These are phyloP conservation scores for Pezicula neosporulosa DNA, from an alignment of 2,329 filamentous ascomycete species.

Conservation along the genomic window DNA sequence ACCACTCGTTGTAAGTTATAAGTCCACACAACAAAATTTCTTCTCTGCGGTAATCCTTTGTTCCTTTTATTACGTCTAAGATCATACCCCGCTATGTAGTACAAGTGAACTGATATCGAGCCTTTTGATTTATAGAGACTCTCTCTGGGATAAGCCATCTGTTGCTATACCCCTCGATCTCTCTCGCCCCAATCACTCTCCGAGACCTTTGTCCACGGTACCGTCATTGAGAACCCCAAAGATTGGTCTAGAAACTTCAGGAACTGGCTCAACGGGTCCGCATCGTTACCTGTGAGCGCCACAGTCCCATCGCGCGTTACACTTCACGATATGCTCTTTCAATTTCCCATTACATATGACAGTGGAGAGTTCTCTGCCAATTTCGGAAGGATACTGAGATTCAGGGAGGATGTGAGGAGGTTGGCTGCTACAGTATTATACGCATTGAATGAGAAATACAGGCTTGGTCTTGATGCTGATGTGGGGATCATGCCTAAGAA, in stretches of 20 bases:
- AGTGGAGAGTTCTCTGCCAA: constrained; percentile 21
- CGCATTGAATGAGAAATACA: constrained; percentile 11
- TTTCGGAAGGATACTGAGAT: constrained; percentile 34
- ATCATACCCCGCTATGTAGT: no score
- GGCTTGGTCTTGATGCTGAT: neutral
- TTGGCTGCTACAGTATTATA: constrained; percentile 28
- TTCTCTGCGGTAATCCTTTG: no score
- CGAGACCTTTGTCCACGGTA: neutral
- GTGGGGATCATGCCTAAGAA: neutral
- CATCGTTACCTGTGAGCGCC: neutral
- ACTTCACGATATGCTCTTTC: constrained; percentile 2
- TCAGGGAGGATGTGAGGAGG: constrained; percentile 1
- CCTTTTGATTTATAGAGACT: constrained; percentile 9
- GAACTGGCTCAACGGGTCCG: neutral
- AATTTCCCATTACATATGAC: constrained; percentile 29
- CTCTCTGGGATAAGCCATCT: constrained; percentile 29
- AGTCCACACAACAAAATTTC: no score
- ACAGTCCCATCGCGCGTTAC: neutral
- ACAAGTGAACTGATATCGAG: no score
- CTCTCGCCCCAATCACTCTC: neutral
- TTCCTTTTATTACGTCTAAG: no score
- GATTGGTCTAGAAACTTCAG: neutral
- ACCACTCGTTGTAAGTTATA: constrained; percentile 22
- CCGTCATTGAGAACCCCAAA: neutral
- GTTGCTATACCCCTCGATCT: constrained; percentile 2